These are phyloP conservation scores for Hypomontagnella monticulosa DNA, from an alignment of 495 filamentous ascomycete genomes.

Conservation along the genomic window DNA sequence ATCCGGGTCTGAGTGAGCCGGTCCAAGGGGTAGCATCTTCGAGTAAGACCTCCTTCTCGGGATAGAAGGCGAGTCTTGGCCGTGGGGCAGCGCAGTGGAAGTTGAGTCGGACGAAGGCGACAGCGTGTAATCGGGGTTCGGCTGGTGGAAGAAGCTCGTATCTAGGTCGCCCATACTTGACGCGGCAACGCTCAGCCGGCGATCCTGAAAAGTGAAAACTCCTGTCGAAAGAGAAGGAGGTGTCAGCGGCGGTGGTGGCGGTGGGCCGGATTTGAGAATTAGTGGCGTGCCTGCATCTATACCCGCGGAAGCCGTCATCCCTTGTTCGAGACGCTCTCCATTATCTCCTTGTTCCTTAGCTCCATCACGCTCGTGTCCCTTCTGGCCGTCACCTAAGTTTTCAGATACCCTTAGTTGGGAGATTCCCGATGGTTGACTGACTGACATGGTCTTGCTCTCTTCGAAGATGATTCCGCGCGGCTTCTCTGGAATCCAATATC, in stretches of 20 bases:
- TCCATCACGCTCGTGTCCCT: conserved; percentile 14
- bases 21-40: conserved; percentile 50
- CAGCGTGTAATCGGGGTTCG: conserved; percentile 52
- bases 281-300: conserved; percentile 34
- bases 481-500: conserved; percentile 32
- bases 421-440: conserved; percentile 31
- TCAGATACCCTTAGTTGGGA: conserved; percentile 12
- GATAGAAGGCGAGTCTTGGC: conserved; percentile 41
- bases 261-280: conserved; percentile 46
- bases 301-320: conserved; percentile 11
- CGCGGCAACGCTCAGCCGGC: conserved; percentile 49
- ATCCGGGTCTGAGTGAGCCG: conserved; percentile 22
- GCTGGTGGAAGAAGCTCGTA: conserved; percentile 51
- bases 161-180: conserved; percentile 52
- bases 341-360: conserved; percentile 25
- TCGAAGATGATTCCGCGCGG: conserved; percentile 34
- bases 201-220: conserved; percentile 51
- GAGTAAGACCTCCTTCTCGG: conserved; percentile 56
- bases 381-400: conserved; percentile 20
- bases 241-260: conserved; percentile 53
- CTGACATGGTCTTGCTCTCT: conserved; percentile 39
- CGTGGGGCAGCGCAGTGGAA: conserved; percentile 42
- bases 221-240: conserved; percentile 47
- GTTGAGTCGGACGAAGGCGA: conserved; percentile 40
- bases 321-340: conserved; percentile 22